Conservation (phyloP, 768 basidiomycete genomes). For the Lyophyllum semitale region DNA sequence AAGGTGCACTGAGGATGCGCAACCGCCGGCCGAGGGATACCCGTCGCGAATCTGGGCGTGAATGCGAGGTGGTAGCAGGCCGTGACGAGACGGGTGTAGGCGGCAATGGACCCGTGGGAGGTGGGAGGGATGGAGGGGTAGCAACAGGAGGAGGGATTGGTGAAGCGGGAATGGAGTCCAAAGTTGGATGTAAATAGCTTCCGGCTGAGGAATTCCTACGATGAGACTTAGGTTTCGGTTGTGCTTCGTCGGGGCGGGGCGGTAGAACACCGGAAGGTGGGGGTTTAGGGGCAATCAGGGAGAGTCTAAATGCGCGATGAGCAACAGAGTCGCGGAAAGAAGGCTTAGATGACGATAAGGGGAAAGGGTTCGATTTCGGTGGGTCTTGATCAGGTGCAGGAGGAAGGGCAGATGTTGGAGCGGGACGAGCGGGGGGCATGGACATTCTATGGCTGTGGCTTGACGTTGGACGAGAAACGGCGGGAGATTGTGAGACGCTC, state of each 20-base stretch:
- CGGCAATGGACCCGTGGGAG: conserved; percentile 18
- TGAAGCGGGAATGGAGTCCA: conserved; percentile 48
- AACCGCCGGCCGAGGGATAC: conserved; percentile 63
- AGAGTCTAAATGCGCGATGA: conserved; percentile 58
- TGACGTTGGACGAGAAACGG: conserved; percentile 26
- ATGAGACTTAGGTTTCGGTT: conserved; percentile 27
- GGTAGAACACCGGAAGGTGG: conserved; percentile 64
- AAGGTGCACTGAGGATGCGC: conserved; percentile 67
- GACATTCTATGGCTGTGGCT: conserved; percentile 65
- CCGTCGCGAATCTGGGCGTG: conserved; percentile 33
- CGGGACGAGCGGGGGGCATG: conserved; percentile 72
- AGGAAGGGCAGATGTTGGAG: conserved; percentile 70
- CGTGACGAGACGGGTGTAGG: conserved; percentile 19
- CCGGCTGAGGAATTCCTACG: conserved; percentile 40
- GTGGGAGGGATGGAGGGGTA: conserved; percentile 16
- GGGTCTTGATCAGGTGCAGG: conserved; percentile 53
- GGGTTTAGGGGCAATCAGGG: conserved; percentile 62
- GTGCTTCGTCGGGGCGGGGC: conserved; percentile 65
- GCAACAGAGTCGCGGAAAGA: conserved; percentile 61
- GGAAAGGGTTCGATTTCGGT: conserved; percentile 19
- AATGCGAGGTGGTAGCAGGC: conserved; percentile 24
- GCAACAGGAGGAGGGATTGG: conserved; percentile 34
- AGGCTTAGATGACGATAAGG: conserved; percentile 28
- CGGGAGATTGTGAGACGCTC: conserved; percentile 42
- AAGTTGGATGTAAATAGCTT: conserved; percentile 23